These are phyloP conservation scores for Stemphylium vesicarium DNA, from an alignment of 2,329 filamentous ascomycete species.

Conservation along the genomic window DNA sequence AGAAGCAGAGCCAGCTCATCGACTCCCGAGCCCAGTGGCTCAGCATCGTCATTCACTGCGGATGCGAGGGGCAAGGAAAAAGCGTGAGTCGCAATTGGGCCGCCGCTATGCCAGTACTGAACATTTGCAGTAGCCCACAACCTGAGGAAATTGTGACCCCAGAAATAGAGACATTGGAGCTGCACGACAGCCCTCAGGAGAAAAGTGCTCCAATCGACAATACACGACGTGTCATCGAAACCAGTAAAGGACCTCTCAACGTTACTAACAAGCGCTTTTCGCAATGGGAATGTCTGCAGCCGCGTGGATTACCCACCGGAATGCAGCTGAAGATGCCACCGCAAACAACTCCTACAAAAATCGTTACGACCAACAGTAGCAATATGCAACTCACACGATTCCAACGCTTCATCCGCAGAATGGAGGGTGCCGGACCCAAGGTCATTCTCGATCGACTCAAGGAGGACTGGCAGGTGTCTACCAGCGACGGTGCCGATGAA, in stretches of 20 bases:
- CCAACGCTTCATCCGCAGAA: conserved; percentile 62
- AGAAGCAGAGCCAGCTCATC: conserved; percentile 29
- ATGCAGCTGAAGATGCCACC: conserved; percentile 24
- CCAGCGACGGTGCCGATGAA: conserved; percentile 55
- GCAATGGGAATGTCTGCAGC: conserved; percentile 43
- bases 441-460: conserved; percentile 63
- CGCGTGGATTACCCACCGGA: conserved; percentile 24
- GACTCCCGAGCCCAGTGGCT: conserved; percentile 15
- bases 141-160: conserved; percentile 26
- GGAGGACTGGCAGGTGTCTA: conserved; percentile 49
- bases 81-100: conserved; percentile 5
- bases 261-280: conserved; percentile 38
- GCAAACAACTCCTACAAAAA: conserved; percentile 21
- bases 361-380: conserved; percentile 25
- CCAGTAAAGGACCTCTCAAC: conserved; percentile 17
- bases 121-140: conserved; percentile 18
- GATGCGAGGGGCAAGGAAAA: conserved; percentile 4
- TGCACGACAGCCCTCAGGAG: conserved; percentile 21
- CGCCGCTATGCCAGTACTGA: conserved; percentile 1
- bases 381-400: conserved; percentile 48
- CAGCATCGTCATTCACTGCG: not conserved
- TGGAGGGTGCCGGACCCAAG: conserved; percentile 61
- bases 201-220: conserved; percentile 1
- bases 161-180: conserved; percentile 29
- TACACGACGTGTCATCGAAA: conserved; percentile 17